Percentiles rank a stretch among this genome's conserved stretches.
phyloP scores from a whole-genome alignment of 2,329 filamentous ascomycete genomes.

The Colletotrichum cereale region DNA sequence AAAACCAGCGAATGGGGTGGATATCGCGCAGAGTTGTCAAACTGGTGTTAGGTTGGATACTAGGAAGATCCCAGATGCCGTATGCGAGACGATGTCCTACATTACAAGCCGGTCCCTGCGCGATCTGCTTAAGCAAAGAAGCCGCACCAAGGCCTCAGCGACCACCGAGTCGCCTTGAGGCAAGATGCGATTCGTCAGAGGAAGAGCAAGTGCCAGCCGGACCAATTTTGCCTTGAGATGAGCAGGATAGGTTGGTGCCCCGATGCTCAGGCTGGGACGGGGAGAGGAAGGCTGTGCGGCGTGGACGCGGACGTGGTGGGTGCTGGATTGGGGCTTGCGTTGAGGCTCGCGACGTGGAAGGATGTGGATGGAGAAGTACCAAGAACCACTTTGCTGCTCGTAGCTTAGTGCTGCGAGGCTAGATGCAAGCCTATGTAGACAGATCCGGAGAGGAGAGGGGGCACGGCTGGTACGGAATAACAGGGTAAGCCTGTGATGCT shows the following conservation, averaged over 20 bases:
- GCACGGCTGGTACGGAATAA: slow-evolving; percentile 22
- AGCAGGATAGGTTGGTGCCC: slow-evolving; percentile 15
- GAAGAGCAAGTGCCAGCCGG: slow-evolving; percentile 29
- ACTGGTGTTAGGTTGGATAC: slow-evolving; percentile 53
- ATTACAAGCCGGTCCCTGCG: slow-evolving; percentile 58
- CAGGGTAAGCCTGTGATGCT: slow-evolving; percentile 35
- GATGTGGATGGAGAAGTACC: slow-evolving; percentile 25
- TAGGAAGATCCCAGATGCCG: slow-evolving; percentile 56
- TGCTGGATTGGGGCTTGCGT: slow-evolving; percentile 27
- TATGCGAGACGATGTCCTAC: slow-evolving; percentile 52
- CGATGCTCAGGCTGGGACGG: neutral
- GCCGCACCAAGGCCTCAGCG: slow-evolving; percentile 57
- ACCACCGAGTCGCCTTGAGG: slow-evolving; percentile 34
- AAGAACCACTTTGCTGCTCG: slow-evolving; percentile 29
- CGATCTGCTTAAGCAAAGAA: slow-evolving; percentile 54
- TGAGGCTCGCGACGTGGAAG: slow-evolving; percentile 35
- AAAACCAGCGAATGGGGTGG: slow-evolving; percentile 45
- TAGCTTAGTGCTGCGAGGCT: slow-evolving; percentile 36
- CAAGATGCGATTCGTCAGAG: slow-evolving; percentile 41
- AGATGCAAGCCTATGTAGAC: slow-evolving; percentile 33
- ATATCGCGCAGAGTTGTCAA: slow-evolving; percentile 53
- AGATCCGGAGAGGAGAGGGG: slow-evolving; percentile 32
- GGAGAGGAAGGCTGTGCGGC: slow-evolving; percentile 6
- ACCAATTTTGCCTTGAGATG: slow-evolving; percentile 33
- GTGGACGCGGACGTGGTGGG: neutral